phyloP scores from a whole-genome alignment of 1,284 basidiomycete genomes.

The Leccinum subrobustum region DNA sequence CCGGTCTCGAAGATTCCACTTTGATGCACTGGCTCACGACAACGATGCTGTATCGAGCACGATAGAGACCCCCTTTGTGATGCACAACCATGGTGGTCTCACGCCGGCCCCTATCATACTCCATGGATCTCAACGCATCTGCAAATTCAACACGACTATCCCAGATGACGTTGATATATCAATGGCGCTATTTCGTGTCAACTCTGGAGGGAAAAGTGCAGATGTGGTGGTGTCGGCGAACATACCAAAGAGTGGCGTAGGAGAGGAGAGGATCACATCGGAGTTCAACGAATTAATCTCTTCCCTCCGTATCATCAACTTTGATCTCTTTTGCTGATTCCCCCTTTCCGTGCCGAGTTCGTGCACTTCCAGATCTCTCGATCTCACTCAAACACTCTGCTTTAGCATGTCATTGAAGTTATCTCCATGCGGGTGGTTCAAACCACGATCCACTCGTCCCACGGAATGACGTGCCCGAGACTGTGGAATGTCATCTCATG shows the following conservation, averaged over 20 bases:
- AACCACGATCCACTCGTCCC: not conserved
- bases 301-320: slow-evolving; percentile 72
- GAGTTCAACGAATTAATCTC: slow-evolving; percentile 59
- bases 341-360: not conserved
- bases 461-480: not conserved
- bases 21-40: slow-evolving; percentile 89
- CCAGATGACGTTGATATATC: slow-evolving; percentile 72
- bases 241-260: slow-evolving; percentile 54
- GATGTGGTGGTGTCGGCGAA: slow-evolving; percentile 86
- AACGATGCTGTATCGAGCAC: slow-evolving; percentile 68
- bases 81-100: slow-evolving; percentile 41
- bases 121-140: slow-evolving; percentile 66
- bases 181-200: slow-evolving; percentile 79
- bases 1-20: slow-evolving; percentile 72
- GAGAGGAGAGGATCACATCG: slow-evolving; percentile 36
- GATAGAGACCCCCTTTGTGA: slow-evolving; percentile 38
- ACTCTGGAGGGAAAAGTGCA: slow-evolving; percentile 50
- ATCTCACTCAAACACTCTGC: not conserved
- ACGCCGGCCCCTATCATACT: slow-evolving; percentile 65
- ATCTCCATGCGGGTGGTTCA: not conserved
- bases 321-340: slow-evolving; percentile 66
- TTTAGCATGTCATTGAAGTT: not conserved
- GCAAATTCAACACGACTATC: slow-evolving; percentile 69
- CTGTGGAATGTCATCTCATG: slow-evolving; percentile 12
- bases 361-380: slow-evolving; percentile 1